These are phyloP conservation scores for Aureobasidium uvarum DNA, from an alignment of 2,329 filamentous ascomycete genomes.

Conservation along the genomic window DNA sequence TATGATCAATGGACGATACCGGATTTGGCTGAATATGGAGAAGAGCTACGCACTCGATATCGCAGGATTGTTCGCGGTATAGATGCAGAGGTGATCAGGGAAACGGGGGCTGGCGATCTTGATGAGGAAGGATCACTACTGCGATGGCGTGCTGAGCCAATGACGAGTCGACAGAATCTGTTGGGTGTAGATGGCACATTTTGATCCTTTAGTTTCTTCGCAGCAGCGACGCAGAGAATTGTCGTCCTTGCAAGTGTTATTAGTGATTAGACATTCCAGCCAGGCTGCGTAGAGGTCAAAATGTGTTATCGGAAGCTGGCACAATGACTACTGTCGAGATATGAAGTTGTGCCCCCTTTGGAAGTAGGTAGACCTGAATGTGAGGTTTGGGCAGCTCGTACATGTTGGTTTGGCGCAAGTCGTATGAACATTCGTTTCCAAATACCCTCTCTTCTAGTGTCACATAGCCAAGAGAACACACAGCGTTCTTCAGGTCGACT, in stretches of 20 bases:
- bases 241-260: no score
- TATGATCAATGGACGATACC: slow-evolving; percentile 27
- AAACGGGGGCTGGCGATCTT: neutral
- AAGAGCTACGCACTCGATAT: neutral
- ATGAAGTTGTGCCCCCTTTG: no score
- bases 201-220: neutral
- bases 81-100: slow-evolving; percentile 2
- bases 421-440: no score
- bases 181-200: slow-evolving; percentile 1
- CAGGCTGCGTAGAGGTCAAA: no score
- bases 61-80: neutral
- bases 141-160: slow-evolving; percentile 21
- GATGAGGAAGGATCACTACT: neutral
- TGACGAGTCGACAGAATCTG: slow-evolving; percentile 23
- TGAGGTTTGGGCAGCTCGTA: no score
- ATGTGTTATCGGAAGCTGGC: no score
- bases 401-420: no score
- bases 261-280: no score
- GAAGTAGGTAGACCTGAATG: no score
- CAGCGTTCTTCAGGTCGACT: neutral
- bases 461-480: neutral
- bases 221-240: neutral
- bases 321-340: no score
- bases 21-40: slow-evolving; percentile 4
- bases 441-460: no score